Conservation (phyloP, 179 eudicot species). For the Heliamphora pulchella region DNA sequence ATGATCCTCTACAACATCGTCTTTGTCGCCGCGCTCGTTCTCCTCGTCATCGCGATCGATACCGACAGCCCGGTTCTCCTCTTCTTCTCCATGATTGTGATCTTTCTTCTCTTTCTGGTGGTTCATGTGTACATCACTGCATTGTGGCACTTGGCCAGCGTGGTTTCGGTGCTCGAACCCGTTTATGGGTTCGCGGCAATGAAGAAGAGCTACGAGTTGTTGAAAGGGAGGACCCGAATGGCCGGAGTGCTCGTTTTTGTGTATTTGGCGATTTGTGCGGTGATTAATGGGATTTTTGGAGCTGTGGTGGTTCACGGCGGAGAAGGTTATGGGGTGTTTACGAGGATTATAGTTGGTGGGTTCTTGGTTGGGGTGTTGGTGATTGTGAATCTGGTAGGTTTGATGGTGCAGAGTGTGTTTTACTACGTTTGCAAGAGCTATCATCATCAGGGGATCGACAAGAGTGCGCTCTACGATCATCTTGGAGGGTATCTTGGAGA, state of each 20-base stretch:
- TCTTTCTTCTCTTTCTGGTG: conserved; percentile 44
- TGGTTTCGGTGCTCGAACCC: conserved; percentile 80
- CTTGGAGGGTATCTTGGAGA: conserved; percentile 95
- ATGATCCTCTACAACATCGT: conserved; percentile 51
- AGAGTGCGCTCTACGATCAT: conserved; percentile 71
- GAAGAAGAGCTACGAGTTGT: conserved; percentile 74
- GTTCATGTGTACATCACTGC: conserved; percentile 87
- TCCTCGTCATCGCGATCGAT: conserved; percentile 53
- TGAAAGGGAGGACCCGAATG: conserved; percentile 53
- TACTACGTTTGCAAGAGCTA: conserved; percentile 87
- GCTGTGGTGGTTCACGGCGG: conserved; percentile 65
- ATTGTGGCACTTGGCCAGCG: conserved; percentile 82
- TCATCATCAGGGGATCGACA: conserved; percentile 82
- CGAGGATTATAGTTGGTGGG: conserved; percentile 66
- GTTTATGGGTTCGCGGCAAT: conserved; percentile 63
- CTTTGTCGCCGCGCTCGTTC: conserved; percentile 35
- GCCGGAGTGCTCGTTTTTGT: conserved; percentile 57
- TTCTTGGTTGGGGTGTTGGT: conserved; percentile 78
- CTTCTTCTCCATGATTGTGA: conserved; percentile 36
- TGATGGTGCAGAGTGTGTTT: conserved; percentile 90
- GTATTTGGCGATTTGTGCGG: conserved; percentile 55
- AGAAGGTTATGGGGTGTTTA: conserved; percentile 33
- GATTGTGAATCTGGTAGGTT: conserved; percentile 73
- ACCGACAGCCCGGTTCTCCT: conserved; percentile 39
- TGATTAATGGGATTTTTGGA: conserved; percentile 55